phyloP scores from a whole-genome alignment of 2,329 filamentous ascomycete genomes.

The Fusarium sambucinum region DNA sequence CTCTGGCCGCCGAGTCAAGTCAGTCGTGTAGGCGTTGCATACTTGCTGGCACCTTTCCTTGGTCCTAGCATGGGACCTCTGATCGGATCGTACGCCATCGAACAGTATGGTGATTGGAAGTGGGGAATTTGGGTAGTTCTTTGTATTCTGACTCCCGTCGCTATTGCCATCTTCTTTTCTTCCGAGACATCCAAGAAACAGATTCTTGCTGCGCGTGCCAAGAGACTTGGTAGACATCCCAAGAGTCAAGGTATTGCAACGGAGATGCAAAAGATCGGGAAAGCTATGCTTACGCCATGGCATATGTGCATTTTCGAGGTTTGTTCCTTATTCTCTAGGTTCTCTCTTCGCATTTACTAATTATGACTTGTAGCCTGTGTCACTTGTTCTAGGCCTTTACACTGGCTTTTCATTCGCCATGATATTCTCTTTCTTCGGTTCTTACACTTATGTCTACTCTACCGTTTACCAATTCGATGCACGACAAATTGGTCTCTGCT shows the following conservation, averaged over 20 bases:
- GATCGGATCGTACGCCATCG: constrained; percentile 9
- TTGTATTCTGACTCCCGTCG: constrained; percentile 11
- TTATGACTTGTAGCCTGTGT: neutral
- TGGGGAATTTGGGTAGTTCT: constrained; percentile 14
- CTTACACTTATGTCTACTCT: constrained; percentile 4
- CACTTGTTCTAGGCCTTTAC: constrained; percentile 11
- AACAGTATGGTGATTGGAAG: constrained; percentile 18
- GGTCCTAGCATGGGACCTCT: constrained; percentile 16
- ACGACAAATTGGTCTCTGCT: constrained; percentile 12
- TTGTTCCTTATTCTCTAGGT: rapidly evolving
- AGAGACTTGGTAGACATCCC: neutral
- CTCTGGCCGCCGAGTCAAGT: constrained; percentile 2
- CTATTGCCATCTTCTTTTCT: constrained; percentile 11
- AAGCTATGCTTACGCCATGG: constrained; percentile 16
- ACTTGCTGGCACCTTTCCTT: constrained; percentile 14
- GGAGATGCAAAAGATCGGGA: constrained; percentile 1
- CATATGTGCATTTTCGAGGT: constrained; percentile 26
- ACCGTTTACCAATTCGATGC: constrained; percentile 14
- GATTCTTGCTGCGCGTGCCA: constrained; percentile 5
- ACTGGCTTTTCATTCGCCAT: constrained; percentile 17
- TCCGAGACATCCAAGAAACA: constrained; percentile 13
- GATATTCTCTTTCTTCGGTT: constrained; percentile 29
- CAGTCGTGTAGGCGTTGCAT: constrained; percentile 15
- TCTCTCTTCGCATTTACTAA: neutral
- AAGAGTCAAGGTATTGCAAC: neutral